Evolutionary conservation across 768 basidiomycete species (phyloP).

Genomic region (Pulveroboletus frians): DNA sequence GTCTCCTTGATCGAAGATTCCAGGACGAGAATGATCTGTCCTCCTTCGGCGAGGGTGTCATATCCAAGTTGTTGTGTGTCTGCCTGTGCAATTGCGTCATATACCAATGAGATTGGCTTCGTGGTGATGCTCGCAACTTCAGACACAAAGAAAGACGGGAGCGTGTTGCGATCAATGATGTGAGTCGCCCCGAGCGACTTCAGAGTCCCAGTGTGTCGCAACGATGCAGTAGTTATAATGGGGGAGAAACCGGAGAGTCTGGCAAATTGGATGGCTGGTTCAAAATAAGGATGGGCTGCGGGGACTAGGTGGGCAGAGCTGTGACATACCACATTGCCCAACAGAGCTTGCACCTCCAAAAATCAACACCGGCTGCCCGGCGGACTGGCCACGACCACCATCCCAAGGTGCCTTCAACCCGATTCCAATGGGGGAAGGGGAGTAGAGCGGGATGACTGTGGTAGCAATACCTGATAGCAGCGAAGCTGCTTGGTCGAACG

Average conservation of each 20-base stretch:
- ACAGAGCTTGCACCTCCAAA: conserved; percentile 36
- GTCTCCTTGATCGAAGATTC: conserved; percentile 8
- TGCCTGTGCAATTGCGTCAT: conserved; percentile 25
- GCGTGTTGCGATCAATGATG: conserved; percentile 30
- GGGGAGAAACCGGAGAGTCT: conserved; percentile 33
- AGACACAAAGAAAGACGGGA: conserved; percentile 12
- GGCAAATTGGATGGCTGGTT: conserved; percentile 32
- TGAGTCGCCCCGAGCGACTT: conserved; percentile 36
- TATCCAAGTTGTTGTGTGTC: conserved; percentile 34
- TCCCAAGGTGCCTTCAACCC: conserved; percentile 34
- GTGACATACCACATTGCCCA: conserved; percentile 35
- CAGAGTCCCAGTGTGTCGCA: conserved; percentile 29
- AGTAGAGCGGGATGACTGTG: conserved; percentile 32
- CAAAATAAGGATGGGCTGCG: background rate
- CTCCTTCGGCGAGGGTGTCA: conserved; percentile 29
- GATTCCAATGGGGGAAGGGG: conserved; percentile 21
- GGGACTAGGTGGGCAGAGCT: conserved; percentile 14
- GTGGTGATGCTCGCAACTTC: conserved; percentile 13
- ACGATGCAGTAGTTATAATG: conserved; percentile 38
- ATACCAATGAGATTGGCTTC: conserved; percentile 9
- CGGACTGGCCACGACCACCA: conserved; percentile 26
- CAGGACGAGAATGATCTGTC: conserved; percentile 21
- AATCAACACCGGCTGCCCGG: conserved; percentile 31
- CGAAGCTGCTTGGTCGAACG: conserved; percentile 37
- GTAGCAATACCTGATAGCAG: conserved; percentile 32